These are phyloP conservation scores for Prunus yedoensis DNA, from an alignment of 331 rosid genomes.

Conservation along the genomic window DNA sequence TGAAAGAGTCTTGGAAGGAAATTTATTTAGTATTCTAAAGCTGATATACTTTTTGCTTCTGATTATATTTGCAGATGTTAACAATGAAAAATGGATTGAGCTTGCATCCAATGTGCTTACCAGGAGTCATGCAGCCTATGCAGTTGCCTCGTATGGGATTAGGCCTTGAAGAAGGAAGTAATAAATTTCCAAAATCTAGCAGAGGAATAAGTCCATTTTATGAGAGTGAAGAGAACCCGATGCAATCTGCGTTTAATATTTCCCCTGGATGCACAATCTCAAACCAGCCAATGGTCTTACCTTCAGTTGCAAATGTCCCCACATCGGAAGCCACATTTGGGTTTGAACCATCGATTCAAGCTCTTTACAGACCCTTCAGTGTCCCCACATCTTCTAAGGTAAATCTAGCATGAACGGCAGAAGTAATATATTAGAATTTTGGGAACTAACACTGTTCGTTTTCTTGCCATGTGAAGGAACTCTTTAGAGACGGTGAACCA, in stretches of 20 bases:
- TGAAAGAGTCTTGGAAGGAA: not conserved
- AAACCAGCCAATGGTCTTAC: conserved; percentile 41
- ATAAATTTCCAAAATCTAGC: conserved; percentile 43
- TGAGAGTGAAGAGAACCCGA: conserved; percentile 35
- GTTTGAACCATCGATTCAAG: conserved; percentile 46
- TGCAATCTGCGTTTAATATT: conserved; percentile 36
- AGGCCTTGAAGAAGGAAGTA: conserved; percentile 43
- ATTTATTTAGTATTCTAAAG: not conserved
- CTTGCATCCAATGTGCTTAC: conserved; percentile 76
- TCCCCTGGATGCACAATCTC: conserved; percentile 46
- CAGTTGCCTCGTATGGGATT: conserved; percentile 50
- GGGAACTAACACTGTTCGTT: conserved; percentile 23
- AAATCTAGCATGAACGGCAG: conserved; percentile 8
- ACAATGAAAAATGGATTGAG: conserved; percentile 83
- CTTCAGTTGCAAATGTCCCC: conserved; percentile 37
- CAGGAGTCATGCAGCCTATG: conserved; percentile 57
- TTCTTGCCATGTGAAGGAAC: conserved; percentile 42
- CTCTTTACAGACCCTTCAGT: conserved; percentile 31
- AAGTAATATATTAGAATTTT: not conserved
- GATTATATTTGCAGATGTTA: conserved; percentile 50
- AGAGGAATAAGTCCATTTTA: conserved; percentile 35
- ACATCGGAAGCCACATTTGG: conserved; percentile 43
- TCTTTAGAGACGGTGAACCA: conserved; percentile 31
- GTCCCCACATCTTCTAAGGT: conserved; percentile 38
- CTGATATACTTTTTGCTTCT: not conserved